Percentiles rank a stretch among this genome's conserved stretches.
Conservation (phyloP, 192 early-diverging fungal genomes). For the Funneliformis geosporum region DNA sequence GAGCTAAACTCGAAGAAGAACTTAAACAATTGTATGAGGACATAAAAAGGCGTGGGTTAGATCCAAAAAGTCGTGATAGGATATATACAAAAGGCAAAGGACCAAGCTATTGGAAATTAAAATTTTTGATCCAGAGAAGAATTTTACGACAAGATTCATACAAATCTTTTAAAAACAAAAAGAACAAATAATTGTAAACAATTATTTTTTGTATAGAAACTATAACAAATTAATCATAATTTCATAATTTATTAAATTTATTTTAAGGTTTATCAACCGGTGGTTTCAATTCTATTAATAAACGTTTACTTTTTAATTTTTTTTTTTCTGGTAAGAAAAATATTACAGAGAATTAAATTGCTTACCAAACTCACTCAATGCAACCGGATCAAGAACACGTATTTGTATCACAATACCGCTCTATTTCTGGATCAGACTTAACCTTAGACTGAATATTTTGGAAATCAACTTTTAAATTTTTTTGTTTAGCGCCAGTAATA, state of each 20-base stretch:
- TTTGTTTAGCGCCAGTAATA: background rate
- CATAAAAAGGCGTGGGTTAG: background rate
- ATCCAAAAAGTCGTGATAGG: background rate
- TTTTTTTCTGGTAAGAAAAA: no score
- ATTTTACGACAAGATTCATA: background rate
- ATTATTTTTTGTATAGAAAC: no score
- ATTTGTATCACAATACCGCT: conserved; percentile 27
- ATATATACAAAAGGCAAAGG: conserved; percentile 5
- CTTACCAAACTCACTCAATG: background rate
- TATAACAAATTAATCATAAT: no score
- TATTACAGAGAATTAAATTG: no score
- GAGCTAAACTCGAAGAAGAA: background rate
- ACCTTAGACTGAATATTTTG: conserved; percentile 1
- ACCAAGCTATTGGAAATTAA: background rate
- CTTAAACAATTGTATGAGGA: conserved; percentile 2
- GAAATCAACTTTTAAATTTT: conserved; percentile 8
- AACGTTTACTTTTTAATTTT: no score
- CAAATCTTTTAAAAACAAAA: no score
- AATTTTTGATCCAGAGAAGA: background rate
- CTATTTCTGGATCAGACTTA: conserved; percentile 31
- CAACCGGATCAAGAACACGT: conserved; percentile 17
- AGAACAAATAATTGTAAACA: no score
- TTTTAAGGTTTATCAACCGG: no score
- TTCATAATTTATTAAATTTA: no score
- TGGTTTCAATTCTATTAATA: no score